Percentiles rank a stretch among this genome's conserved stretches.
phyloP scores from a whole-genome alignment of 2,329 filamentous ascomycete species.

The Dichotomopilus funicola region DNA sequence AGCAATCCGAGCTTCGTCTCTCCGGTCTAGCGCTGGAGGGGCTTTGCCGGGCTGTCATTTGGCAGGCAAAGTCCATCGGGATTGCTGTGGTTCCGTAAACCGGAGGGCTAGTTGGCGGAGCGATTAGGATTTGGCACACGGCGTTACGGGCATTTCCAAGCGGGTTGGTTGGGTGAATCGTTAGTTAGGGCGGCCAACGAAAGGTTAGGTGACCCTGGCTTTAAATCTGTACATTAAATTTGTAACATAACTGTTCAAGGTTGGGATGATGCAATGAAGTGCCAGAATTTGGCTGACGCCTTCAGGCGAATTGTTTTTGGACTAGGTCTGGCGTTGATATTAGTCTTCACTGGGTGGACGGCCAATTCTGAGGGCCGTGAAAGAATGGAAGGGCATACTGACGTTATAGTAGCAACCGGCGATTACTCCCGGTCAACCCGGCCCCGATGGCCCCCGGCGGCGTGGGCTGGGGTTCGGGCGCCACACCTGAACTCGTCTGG shows the following conservation, averaged over 20 bases:
- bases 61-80: constrained; percentile 68
- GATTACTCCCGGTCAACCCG: too few relatives aligned
- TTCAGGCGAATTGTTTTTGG: background rate
- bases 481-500: too few relatives aligned
- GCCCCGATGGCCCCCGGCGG: too few relatives aligned
- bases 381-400: too few relatives aligned
- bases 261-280: background rate
- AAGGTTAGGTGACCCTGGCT: background rate
- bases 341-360: too few relatives aligned
- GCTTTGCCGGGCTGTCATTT: constrained; percentile 67
- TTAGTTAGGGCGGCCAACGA: background rate
- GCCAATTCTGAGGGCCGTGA: too few relatives aligned
- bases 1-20: constrained; percentile 69
- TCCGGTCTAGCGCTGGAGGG: constrained; percentile 66
- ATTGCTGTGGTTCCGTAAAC: constrained; percentile 59
- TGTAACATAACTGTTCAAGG: constrained; percentile 3
- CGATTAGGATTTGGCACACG: constrained; percentile 6
- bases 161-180: constrained; percentile 2
- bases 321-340: too few relatives aligned
- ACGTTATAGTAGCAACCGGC: too few relatives aligned
- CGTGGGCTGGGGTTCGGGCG: too few relatives aligned
- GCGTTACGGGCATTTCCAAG: constrained; percentile 22
- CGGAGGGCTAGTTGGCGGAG: background rate
- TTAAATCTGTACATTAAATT: constrained; percentile 6
- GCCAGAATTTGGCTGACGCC: too few relatives aligned